Evolutionary conservation across 495 filamentous ascomycete species (phyloP), one percentile per base, ranked within the genome.

Genomic region (Xylaria nigripes): DNA sequence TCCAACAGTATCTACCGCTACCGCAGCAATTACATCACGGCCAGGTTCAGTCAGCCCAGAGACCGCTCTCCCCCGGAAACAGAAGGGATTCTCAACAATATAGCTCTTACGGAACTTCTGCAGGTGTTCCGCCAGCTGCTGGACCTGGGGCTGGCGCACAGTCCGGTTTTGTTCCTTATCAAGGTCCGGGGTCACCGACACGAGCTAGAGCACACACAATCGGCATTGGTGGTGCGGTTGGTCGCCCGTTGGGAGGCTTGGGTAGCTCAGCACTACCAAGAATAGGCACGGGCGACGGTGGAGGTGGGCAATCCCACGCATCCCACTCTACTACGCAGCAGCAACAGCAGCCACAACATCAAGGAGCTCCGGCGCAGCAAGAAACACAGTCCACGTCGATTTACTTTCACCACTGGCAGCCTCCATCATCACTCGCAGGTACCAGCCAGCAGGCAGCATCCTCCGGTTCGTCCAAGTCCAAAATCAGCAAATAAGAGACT

Each of bases 381-480:
- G 76, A 83, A 52, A 76, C 83, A 48, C 70, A 80, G 36, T 77
- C 81, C 7, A 84, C 87, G 6, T 82, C 83, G 13, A 85, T 95
- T 46, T 94, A 89, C 64, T 95, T 95, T 56, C 90, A 95, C 63
- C 89, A 95, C 62, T 95, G 88, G 88, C 83, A 89, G 50, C 91
- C 91, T 5, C 90, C 90, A 23, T 75, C 72, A 13, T 76, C 79
- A 6, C 81, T 84, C 67, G 67, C 73, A 58, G 76, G 75, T 58
- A 70, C 74, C 50, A 78, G 82, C 62, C 82, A 83, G 67, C 77
- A 81, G 59, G 74, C 78, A 65, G 81, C 81, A 59, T 81, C 81
- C 58, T 82, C 80, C 77, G 81, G 81, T 83, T 82, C 79, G 79
- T 77, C 77, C 71, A 75, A 76, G 72, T 65, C 68, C 67, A 75